Percentiles rank a stretch among this genome's conserved stretches.
Evolutionary conservation across 345 rosid species (phyloP).

Genomic region (Eucalyptus pauciflora): DNA sequence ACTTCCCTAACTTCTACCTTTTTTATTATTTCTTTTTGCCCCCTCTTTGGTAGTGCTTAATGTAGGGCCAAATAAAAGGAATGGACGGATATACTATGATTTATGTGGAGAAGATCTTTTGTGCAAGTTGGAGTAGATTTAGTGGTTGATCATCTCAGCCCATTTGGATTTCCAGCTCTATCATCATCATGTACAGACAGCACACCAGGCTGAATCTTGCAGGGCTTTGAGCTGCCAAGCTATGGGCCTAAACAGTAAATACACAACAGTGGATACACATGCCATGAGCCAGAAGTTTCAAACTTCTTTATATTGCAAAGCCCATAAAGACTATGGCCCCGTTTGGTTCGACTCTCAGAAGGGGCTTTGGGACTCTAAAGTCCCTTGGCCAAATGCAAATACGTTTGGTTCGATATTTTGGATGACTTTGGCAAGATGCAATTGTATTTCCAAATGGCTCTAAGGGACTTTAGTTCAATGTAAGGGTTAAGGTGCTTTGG

Average conservation of each 20-base stretch:
- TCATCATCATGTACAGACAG: not conserved
- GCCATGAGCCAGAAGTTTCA: not conserved
- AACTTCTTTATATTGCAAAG: not conserved
- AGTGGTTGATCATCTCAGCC: not conserved
- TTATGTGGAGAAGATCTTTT: constrained; percentile 6
- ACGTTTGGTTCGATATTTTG: too few relatives aligned
- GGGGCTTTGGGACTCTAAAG: too few relatives aligned
- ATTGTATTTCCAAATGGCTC: too few relatives aligned
- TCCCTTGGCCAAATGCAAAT: too few relatives aligned
- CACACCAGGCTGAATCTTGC: not conserved
- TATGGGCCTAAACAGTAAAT: not conserved
- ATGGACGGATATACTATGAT: constrained; percentile 17
- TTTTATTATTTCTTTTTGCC: not conserved
- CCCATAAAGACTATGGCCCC: not conserved
- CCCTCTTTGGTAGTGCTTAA: constrained; percentile 13
- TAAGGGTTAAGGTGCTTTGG: too few relatives aligned
- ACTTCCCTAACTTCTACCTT: not conserved
- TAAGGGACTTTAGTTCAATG: too few relatives aligned
- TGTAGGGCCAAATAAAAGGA: constrained; percentile 26
- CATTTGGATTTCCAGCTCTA: not conserved
- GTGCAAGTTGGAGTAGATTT: constrained; percentile 7
- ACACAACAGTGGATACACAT: not conserved
- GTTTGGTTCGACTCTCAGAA: too few relatives aligned
- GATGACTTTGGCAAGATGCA: too few relatives aligned
- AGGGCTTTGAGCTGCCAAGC: not conserved